Conservation (phyloP, 306 rosid genomes). For the barrel medic (Medicago truncatula) region MtrunA17r5.0-ANR NC_053043.1:47184501-47185000, state of each 20-base stretch:
- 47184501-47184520: background rate
- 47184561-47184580: constrained; percentile 16
- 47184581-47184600: background rate
- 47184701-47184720: constrained; percentile 23
- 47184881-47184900: background rate
- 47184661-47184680: background rate
- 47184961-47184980: no score
- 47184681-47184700: constrained; percentile 8
- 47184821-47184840: background rate
- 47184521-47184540: background rate
- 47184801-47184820: constrained; percentile 4
- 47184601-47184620: background rate
- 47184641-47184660: background rate
- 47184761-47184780: background rate
- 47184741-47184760: background rate
- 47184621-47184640: background rate
- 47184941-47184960: no score
- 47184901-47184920: no score
- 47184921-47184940: no score
- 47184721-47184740: background rate
- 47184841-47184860: background rate
- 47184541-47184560: background rate
- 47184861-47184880: background rate
- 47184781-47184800: constrained; percentile 4
- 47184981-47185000: no score